Conservation (phyloP, 176 grass and related monocot genomes). For the Avena eriantha region DNA sequence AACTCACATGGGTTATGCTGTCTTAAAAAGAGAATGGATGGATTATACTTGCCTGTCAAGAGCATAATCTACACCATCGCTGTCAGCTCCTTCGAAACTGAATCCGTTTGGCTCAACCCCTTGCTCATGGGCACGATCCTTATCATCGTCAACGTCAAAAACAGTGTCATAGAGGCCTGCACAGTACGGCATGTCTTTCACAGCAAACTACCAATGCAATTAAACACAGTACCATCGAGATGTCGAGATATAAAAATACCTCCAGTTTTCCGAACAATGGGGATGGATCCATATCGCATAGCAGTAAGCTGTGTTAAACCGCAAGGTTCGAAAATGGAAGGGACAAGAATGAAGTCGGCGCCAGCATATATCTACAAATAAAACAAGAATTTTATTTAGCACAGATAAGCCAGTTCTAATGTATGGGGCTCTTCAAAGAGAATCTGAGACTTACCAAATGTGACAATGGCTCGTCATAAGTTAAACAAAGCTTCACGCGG, state of each 20-base stretch:
- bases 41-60: conserved; percentile 66
- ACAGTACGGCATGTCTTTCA: conserved; percentile 19
- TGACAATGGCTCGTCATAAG: conserved; percentile 89
- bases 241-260: conserved; percentile 48
- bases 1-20: conserved; percentile 14
- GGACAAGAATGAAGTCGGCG: conserved; percentile 95
- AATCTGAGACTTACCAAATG: conserved; percentile 68
- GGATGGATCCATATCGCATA: conserved; percentile 97
- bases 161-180: conserved; percentile 90
- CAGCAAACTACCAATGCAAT: not conserved
- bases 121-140: conserved; percentile 69
- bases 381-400: conserved; percentile 26
- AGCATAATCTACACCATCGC: conserved; percentile 66
- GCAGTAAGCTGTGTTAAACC: conserved; percentile 95
- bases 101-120: conserved; percentile 94
- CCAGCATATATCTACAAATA: conserved; percentile 91
- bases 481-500: conserved; percentile 76
- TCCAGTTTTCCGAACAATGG: conserved; percentile 93
- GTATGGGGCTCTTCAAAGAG: not conserved
- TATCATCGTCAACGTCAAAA: conserved; percentile 81
- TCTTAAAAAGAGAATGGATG: not conserved
- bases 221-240: not conserved
- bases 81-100: conserved; percentile 80
- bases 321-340: conserved; percentile 93
- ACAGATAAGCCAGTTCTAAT: conserved; percentile 23